Conservation (phyloP, 208 protist species). For the Angomonas deanei region DNA sequence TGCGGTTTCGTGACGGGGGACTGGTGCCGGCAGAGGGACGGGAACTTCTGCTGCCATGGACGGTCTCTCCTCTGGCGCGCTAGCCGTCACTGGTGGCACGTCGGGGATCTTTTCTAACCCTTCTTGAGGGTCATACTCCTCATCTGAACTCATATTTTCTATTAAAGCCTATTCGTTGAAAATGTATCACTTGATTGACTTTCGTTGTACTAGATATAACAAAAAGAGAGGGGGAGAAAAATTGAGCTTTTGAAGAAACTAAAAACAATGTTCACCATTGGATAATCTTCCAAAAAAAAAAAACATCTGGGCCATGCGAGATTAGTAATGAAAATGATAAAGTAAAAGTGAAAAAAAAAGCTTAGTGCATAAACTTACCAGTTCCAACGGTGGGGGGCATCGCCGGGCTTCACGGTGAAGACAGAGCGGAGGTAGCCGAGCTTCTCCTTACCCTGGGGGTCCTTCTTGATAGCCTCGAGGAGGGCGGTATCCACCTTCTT, state of each 20-base stretch:
- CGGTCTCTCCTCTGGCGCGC: background rate
- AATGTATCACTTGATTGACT: constrained; percentile 26
- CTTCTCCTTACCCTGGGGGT: constrained; percentile 62
- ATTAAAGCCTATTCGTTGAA: too few relatives aligned
- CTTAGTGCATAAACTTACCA: constrained; percentile 44
- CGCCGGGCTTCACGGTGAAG: constrained; percentile 80
- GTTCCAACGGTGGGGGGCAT: constrained; percentile 80
- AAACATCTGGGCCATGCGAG: too few relatives aligned
- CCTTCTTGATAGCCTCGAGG: constrained; percentile 72
- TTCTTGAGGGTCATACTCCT: constrained; percentile 68
- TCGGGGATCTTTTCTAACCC: constrained; percentile 11
- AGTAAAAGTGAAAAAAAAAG: constrained; percentile 15
- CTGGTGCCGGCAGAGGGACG: background rate
- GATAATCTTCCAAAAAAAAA: background rate
- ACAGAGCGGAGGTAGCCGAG: constrained; percentile 79
- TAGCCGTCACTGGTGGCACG: too few relatives aligned
- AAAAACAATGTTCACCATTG: background rate
- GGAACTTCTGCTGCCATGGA: background rate
- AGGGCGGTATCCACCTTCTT: constrained; percentile 74
- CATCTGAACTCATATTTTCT: too few relatives aligned
- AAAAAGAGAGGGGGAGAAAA: too few relatives aligned
- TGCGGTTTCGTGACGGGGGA: too few relatives aligned
- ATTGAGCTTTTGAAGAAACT: too few relatives aligned
- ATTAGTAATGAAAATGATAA: too few relatives aligned
- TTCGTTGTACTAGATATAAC: background rate